A percentile compares a stretch with the other conserved stretches of the same genome.
These are phyloP conservation scores for Sphaerulina populicola DNA, from an alignment of 2,329 filamentous ascomycete genomes.

Conservation along the genomic window DNA sequence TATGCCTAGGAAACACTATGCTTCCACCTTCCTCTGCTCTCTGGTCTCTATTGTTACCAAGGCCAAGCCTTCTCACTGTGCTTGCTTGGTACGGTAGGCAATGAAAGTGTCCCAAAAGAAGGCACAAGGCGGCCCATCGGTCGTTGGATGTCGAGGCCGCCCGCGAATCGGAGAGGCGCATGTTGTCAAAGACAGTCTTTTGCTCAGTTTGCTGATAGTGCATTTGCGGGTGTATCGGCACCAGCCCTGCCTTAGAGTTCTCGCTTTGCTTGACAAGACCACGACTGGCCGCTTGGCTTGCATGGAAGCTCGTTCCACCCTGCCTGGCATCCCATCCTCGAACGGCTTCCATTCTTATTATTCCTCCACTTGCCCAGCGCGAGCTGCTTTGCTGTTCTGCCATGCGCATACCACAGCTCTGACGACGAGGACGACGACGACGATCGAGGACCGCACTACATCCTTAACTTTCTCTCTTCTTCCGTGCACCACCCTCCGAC, in stretches of 20 bases:
- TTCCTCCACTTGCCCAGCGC: background rate
- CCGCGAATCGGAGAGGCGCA: slow-evolving; percentile 1
- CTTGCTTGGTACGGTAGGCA: slow-evolving; percentile 6
- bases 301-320: slow-evolving; percentile 1
- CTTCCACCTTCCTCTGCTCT: too few species aligned
- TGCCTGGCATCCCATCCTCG: background rate
- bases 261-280: background rate
- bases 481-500: background rate
- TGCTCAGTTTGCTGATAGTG: background rate
- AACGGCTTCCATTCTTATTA: background rate
- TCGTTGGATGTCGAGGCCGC: background rate
- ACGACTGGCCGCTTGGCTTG: background rate
- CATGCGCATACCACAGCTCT: background rate
- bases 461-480: too few species aligned
- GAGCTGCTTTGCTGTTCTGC: background rate
- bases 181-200: background rate
- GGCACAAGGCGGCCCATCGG: background rate
- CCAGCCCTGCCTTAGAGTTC: background rate
- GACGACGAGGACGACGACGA: background rate
- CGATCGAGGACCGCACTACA: background rate
- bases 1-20: too few species aligned
- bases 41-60: background rate
- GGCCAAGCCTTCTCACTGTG: background rate
- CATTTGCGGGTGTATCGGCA: background rate
- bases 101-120: background rate